Evolutionary conservation across 805 yeast genomes (phyloP).

Genomic region (Starmerella roubikii): DNA sequence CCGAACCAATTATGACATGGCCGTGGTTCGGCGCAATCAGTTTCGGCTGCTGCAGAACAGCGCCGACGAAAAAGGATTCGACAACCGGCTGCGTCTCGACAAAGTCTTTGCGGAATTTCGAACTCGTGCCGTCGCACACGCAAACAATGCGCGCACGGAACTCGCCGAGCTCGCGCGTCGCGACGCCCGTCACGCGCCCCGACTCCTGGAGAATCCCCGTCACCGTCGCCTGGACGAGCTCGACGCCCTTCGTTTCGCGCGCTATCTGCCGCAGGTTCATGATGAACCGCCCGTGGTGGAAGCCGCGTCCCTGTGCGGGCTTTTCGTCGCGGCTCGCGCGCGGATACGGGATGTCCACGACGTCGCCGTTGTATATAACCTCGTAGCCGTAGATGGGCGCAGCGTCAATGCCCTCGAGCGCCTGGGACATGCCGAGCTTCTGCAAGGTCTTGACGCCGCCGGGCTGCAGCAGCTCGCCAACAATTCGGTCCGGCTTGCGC

Average conservation of each 20-base stretch:
- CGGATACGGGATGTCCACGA: constrained; percentile 58
- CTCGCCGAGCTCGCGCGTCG: constrained; percentile 27
- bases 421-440: constrained; percentile 69
- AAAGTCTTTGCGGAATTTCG: constrained; percentile 73
- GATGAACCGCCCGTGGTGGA: constrained; percentile 86
- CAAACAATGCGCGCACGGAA: constrained; percentile 54
- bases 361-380: constrained; percentile 48
- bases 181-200: constrained; percentile 61
- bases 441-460: constrained; percentile 79
- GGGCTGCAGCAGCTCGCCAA: constrained; percentile 95
- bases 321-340: constrained; percentile 2
- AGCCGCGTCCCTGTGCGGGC: constrained; percentile 58
- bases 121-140: constrained; percentile 86
- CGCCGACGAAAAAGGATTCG: constrained; percentile 77
- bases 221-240: constrained; percentile 75
- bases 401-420: constrained; percentile 66
- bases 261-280: constrained; percentile 63
- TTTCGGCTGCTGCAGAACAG: constrained; percentile 59
- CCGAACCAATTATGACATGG: constrained; percentile 68
- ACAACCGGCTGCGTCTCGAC: constrained; percentile 50
- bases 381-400: constrained; percentile 68
- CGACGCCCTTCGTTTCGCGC: constrained; percentile 54
- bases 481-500: constrained; percentile 86
- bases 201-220: constrained; percentile 35
- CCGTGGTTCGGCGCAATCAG: constrained; percentile 69